Percentiles rank a stretch among this genome's conserved stretches.
Evolutionary conservation across 352 stramenopile species (phyloP).

Genomic region (Pythium plurisporium): DNA sequence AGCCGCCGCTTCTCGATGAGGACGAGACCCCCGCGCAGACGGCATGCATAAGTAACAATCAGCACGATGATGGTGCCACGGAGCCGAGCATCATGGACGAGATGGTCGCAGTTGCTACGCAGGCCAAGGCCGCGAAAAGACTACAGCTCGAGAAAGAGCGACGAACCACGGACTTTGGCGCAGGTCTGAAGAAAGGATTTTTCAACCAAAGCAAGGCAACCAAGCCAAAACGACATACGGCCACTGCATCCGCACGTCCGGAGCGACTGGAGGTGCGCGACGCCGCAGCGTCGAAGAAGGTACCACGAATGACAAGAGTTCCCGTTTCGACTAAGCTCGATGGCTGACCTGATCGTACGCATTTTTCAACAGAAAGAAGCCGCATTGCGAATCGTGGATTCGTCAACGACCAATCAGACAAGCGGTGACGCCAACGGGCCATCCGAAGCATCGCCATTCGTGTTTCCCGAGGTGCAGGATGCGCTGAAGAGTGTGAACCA

Average conservation of each 20-base stretch:
- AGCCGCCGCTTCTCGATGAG: slow-evolving; percentile 39
- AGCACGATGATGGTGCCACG: slow-evolving; percentile 17
- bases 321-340: too few species aligned
- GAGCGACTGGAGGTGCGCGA: slow-evolving; percentile 10
- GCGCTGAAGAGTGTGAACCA: slow-evolving; percentile 56
- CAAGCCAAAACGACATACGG: not conserved
- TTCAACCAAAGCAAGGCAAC: slow-evolving; percentile 25
- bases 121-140: slow-evolving; percentile 48
- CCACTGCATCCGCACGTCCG: not conserved
- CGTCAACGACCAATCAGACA: slow-evolving; percentile 18
- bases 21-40: not conserved
- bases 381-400: slow-evolving; percentile 30
- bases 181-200: slow-evolving; percentile 72
- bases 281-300: not conserved
- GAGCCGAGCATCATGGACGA: slow-evolving; percentile 64
- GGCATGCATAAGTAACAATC: slow-evolving; percentile 22
- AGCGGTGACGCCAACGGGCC: slow-evolving; percentile 3
- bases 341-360: too few species aligned
- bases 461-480: slow-evolving; percentile 75
- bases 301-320: too few species aligned
- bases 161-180: slow-evolving; percentile 39
- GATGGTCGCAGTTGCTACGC: slow-evolving; percentile 52
- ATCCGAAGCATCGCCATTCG: slow-evolving; percentile 25
- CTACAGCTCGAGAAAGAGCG: slow-evolving; percentile 40
- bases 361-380: slow-evolving; percentile 32